Base-by-base conservation (phyloP, 306 rosid genomes). In the Medicago lupulina region DNA sequence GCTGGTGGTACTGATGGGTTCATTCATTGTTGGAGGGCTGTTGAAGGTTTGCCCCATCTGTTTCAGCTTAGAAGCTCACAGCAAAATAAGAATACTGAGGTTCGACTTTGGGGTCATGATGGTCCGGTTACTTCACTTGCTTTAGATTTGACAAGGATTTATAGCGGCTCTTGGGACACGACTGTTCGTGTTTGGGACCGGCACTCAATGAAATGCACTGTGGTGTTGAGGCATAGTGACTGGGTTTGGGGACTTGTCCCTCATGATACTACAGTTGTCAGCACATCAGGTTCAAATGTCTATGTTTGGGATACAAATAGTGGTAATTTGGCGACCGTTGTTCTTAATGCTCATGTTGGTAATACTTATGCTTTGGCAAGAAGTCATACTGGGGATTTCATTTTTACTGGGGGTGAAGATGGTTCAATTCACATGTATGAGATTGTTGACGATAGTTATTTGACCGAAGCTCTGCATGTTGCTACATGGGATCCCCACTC, bases 101-200 rank as follows among this genome's bases (percentile, higher is more conserved):
- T 85, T 76, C 87, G 96, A 25, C 92, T 95, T 44, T 95, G 98
- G 98, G 98, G 90, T 53, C 98, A 95, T 63, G 89, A 86, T 65
- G 98, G 98, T 54, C 98, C 98, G 0, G 73, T 95, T 71, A 95
- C 97, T 9, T 86, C 92, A 62, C 93, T 95, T 50, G 90, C 97
- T n/a, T 83, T 95, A 81, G 97, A 95, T 86, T 79, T 90, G 44
- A 81, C 93, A 2, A 90, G 88, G 86, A 95, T 95, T 79, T 95
- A 92, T 46, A 92, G 98, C 71, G 97, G 98, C 77, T 95, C 98
- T 1, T 95, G 98, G 98, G 98, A 95, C 82, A 90, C 93, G 75
- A 88, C 96, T 58, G 96, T 90, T 81, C 89, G 97, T 57, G 77
- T 95, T 1, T 95, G 98, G 98, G 97, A 92, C 67, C 97, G 98